These are phyloP conservation scores for Tolypocladium sp. DNA, from an alignment of 2,329 filamentous ascomycete genomes.

Conservation along the genomic window DNA sequence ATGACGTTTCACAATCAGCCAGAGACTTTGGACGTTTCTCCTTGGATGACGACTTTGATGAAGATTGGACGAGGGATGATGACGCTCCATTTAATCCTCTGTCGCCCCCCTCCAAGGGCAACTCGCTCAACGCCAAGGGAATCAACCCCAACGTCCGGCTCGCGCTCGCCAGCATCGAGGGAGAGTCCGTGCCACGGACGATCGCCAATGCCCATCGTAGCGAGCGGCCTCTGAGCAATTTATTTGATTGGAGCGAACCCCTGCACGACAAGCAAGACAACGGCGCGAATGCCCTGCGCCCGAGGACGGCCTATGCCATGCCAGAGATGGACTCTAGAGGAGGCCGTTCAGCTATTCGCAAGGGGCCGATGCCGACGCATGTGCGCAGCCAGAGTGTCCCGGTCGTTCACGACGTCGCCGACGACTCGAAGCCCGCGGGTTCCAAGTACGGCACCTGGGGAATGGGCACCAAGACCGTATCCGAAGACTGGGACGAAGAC, in stretches of 20 bases:
- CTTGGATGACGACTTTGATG: slow-evolving; percentile 53
- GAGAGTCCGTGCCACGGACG: slow-evolving; percentile 26
- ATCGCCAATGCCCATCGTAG: slow-evolving; percentile 6
- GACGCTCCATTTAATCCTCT: slow-evolving; percentile 44
- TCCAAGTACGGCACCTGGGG: slow-evolving; percentile 78
- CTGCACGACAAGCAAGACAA: slow-evolving; percentile 51
- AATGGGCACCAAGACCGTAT: slow-evolving; percentile 66
- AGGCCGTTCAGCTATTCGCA: slow-evolving; percentile 57
- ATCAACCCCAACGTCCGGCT: slow-evolving; percentile 45
- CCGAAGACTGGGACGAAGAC: slow-evolving; percentile 85
- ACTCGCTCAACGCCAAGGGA: slow-evolving; percentile 42
- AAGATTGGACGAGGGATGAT: slow-evolving; percentile 51
- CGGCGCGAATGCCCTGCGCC: slow-evolving; percentile 51
- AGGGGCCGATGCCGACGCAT: slow-evolving; percentile 59
- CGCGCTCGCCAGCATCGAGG: slow-evolving; percentile 44
- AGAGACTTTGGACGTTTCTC: slow-evolving; percentile 42
- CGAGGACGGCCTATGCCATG: slow-evolving; percentile 69
- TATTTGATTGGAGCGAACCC: slow-evolving; percentile 74
- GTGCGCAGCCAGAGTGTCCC: slow-evolving; percentile 76
- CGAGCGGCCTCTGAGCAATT: slow-evolving; percentile 54
- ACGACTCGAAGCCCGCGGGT: slow-evolving; percentile 42
- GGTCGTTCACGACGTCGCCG: slow-evolving; percentile 54
- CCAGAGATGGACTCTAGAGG: slow-evolving; percentile 62
- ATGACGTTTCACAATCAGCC: slow-evolving; percentile 22
- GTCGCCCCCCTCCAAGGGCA: slow-evolving; percentile 43